Evolutionary conservation across 441 rosid species (phyloP), one percentile per base, ranked within the genome.

Genomic region (Populus tomentosa): DNA sequence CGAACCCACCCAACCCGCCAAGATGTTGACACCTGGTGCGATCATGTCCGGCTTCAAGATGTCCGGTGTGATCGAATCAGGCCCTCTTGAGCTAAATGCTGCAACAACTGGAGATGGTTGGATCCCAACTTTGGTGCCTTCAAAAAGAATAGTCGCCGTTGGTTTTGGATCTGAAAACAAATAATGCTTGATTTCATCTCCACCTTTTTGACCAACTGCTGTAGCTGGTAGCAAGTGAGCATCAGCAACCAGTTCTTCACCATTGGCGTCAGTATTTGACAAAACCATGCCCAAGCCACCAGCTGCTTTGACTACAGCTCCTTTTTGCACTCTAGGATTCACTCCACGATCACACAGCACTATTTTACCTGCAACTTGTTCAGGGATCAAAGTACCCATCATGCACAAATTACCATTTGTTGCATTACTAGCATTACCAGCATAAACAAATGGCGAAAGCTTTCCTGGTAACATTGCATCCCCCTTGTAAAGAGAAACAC

Each of bases 71-170:
- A 95, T 82, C 6, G 89, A 80, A 72, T 92, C 91, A 1, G 99
- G 99, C 28, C 99, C 99, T 79, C 99, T 86, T 0, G 99, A 95
- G 50, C 97, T 90, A 70, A 95, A 95, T 3, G 99, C 92, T 40
- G 98, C 98, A n/a, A 95, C 97, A 21, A 95, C 90, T 0, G 99
- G 98, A 1, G 98, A 91, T 8, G 98, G 99, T 78, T 79, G 85
- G 77, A 93, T 82, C 10, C 94, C 95, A 70, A 92, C 33, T 71
- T 84, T 89, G 67, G 98, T 95, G 10, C 98, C 98, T 7, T 84
- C 84, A 38, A 93, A 87, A 42, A 88, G 80, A 6, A 94, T 89
- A 0, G 95, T 89, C 0, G 84, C 94, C 0, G 83, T 83, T 0
- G 93, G 91, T 13, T 89, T 87, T 0, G 83, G 72, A 23, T 82